A percentile compares a stretch with the other conserved stretches of the same genome.
Evolutionary conservation across 2,329 filamentous ascomycete species (phyloP).

Genomic region (Aspergillus floridensis): DNA sequence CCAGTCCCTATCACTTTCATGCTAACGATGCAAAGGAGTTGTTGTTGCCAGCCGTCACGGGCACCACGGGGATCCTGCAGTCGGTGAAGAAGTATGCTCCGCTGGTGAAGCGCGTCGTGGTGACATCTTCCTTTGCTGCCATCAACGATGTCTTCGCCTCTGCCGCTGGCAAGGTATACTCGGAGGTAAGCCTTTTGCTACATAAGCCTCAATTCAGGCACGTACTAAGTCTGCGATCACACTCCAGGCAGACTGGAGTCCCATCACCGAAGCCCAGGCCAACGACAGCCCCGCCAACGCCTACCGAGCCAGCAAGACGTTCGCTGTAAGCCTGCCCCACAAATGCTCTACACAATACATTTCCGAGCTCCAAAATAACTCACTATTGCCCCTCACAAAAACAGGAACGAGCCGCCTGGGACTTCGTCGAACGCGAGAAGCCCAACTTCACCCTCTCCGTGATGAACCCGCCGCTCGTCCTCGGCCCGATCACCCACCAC

Average conservation of each 20-base stretch:
- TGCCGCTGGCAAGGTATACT: conserved; percentile 20
- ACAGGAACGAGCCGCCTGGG: conserved; percentile 60
- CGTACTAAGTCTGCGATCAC: too few species aligned
- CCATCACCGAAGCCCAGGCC: conserved; percentile 33
- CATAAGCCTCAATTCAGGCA: too few species aligned
- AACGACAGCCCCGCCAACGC: conserved; percentile 19
- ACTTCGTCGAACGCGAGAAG: conserved; percentile 52
- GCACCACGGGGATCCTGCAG: conserved; percentile 58
- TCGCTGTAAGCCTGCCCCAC: conserved; percentile 6
- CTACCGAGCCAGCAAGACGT: conserved; percentile 51
- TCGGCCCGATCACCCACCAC: conserved; percentile 60
- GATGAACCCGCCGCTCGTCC: conserved; percentile 59
- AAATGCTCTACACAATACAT: too few species aligned
- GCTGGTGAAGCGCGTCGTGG: conserved; percentile 66
- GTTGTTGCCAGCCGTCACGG: conserved; percentile 51
- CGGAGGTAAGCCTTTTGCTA: not conserved
- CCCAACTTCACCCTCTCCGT: conserved; percentile 57
- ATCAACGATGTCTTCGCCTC: conserved; percentile 51
- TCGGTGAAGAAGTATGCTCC: conserved; percentile 57
- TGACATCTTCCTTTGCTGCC: conserved; percentile 64
- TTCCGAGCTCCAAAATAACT: too few species aligned
- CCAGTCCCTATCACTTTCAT: conserved; percentile 67
- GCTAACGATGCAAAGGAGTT: conserved; percentile 41
- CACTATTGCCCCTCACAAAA: too few species aligned
- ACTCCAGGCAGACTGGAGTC: conserved; percentile 31